Evolutionary conservation across 148 eudicot species (phyloP).

Genomic region (Chenopodium formosanum): DNA sequence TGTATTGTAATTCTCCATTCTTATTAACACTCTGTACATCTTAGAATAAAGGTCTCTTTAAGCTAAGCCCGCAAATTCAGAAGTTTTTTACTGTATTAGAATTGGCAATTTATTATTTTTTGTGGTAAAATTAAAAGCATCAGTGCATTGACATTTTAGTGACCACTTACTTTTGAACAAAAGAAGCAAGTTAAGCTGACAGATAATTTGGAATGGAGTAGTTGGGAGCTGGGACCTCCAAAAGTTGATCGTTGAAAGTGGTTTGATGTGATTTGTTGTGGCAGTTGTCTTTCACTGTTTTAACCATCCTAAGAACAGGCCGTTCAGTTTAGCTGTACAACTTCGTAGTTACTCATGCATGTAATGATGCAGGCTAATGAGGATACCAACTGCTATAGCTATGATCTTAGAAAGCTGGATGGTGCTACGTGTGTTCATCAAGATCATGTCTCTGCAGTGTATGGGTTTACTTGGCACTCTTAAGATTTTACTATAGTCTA

Average conservation of each 20-base stretch:
- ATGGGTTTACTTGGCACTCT: conserved; percentile 34
- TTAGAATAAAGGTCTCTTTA: background rate
- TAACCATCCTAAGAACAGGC: background rate
- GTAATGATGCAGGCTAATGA: conserved; percentile 79
- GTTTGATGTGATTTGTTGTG: conserved; percentile 1
- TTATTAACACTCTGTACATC: background rate
- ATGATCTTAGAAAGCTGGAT: conserved; percentile 71
- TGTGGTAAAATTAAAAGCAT: background rate
- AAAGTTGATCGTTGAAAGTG: background rate
- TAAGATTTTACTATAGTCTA: background rate
- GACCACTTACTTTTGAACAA: background rate
- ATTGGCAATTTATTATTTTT: background rate
- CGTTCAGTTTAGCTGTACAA: background rate
- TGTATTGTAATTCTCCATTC: background rate
- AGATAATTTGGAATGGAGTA: background rate
- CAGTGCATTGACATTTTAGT: background rate
- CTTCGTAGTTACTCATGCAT: conserved; percentile 8
- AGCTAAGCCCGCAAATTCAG: background rate
- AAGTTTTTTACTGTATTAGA: background rate
- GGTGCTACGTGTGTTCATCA: conserved; percentile 94
- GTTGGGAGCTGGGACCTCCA: background rate
- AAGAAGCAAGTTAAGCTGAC: background rate
- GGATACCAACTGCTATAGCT: conserved; percentile 91
- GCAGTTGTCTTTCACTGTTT: background rate
- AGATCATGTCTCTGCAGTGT: conserved; percentile 98